phyloP scores from a whole-genome alignment of 2,329 filamentous ascomycete species.

The Macroventuria anomochaeta region DNA sequence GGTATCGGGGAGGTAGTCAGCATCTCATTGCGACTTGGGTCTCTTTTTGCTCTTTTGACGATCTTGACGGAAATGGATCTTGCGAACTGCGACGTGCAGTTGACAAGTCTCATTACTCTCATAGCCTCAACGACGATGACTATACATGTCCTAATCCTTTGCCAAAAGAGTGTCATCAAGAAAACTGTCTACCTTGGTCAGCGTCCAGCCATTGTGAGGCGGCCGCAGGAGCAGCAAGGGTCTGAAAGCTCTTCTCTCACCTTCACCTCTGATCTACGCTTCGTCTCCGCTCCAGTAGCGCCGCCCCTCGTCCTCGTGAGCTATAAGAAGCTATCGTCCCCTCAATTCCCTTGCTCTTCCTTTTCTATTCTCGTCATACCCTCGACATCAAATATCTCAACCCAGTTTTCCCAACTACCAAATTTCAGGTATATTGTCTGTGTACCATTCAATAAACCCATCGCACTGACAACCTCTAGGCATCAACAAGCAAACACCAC shows the following conservation, averaged over 20 bases:
- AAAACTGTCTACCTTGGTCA: not conserved
- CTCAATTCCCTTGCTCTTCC: not conserved
- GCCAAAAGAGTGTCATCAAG: no score
- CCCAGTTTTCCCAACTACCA: not conserved
- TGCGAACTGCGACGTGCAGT: no score
- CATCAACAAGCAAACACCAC: not conserved
- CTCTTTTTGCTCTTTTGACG: no score
- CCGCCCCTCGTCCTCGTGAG: not conserved
- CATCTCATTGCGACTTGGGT: no score
- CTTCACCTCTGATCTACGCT: conserved; percentile 1
- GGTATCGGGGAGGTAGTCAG: not conserved
- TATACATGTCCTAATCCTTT: no score
- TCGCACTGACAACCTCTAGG: not conserved
- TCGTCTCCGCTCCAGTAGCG: not conserved
- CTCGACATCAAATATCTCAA: not conserved
- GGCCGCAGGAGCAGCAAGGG: not conserved
- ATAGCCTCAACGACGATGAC: no score
- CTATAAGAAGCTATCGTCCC: not conserved
- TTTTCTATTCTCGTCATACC: not conserved
- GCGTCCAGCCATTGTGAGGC: not conserved
- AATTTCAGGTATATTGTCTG: not conserved
- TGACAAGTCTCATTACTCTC: no score
- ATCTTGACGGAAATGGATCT: no score
- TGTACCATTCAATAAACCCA: not conserved
- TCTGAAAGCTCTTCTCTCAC: not conserved